A percentile compares a stretch with the other conserved stretches of the same genome.
Conservation (phyloP, 352 stramenopile genomes). For the Phytophthora pseudosyringae region DNA sequence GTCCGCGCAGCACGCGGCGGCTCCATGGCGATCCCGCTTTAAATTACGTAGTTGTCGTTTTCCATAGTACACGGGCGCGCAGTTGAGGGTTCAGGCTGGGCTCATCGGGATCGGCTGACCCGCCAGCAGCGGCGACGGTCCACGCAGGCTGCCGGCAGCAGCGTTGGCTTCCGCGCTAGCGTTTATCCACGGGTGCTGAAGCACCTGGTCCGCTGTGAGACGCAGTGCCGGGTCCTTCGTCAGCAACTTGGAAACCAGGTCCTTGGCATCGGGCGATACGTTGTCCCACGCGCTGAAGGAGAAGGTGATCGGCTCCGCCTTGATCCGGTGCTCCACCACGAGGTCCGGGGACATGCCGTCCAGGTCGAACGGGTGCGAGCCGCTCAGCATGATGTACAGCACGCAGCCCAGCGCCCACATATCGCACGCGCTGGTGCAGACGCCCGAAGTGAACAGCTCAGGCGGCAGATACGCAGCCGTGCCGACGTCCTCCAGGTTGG, state of each 20-base stretch:
- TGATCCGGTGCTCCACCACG: slow-evolving; percentile 86
- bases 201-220: slow-evolving; percentile 89
- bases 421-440: slow-evolving; percentile 72
- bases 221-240: slow-evolving; percentile 82
- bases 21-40: slow-evolving; percentile 15
- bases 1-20: too few relatives aligned
- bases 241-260: slow-evolving; percentile 91
- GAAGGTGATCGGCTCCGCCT: slow-evolving; percentile 56
- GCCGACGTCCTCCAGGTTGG: slow-evolving; percentile 65
- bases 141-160: slow-evolving; percentile 11
- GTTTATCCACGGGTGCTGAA: slow-evolving; percentile 92
- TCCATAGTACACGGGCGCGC: slow-evolving; percentile 19
- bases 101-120: slow-evolving; percentile 38
- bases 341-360: slow-evolving; percentile 84
- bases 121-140: slow-evolving; percentile 26
- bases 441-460: slow-evolving; percentile 58
- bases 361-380: slow-evolving; percentile 93
- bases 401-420: slow-evolving; percentile 92
- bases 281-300: slow-evolving; percentile 60
- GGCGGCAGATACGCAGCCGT: slow-evolving; percentile 76
- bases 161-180: slow-evolving; percentile 18
- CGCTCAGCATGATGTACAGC: slow-evolving; percentile 94
- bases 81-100: slow-evolving; percentile 16
- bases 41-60: slow-evolving; percentile 40
- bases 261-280: slow-evolving; percentile 89